phyloP scores from a whole-genome alignment of 2,329 filamentous ascomycete species.

The Stemphylium lycopersici region DNA sequence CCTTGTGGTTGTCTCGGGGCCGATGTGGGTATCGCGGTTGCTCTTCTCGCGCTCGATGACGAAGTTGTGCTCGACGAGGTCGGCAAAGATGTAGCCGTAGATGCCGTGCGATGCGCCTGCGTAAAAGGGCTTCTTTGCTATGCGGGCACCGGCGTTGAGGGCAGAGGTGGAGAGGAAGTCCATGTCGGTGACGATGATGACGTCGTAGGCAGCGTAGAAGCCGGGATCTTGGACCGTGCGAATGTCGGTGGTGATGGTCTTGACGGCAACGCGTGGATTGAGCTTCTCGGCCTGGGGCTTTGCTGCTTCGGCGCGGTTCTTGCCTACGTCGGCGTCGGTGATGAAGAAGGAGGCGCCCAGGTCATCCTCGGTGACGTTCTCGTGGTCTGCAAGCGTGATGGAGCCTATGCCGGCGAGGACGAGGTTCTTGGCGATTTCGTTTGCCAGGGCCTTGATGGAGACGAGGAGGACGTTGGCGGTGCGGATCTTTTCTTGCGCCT shows the following conservation, averaged over 20 bases:
- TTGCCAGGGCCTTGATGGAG: conserved; percentile 83
- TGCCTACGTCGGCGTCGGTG: conserved; percentile 72
- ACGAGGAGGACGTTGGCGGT: conserved; percentile 89
- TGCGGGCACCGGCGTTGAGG: conserved; percentile 85
- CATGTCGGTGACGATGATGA: conserved; percentile 89
- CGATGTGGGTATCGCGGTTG: conserved; percentile 67
- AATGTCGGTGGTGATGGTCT: conserved; percentile 71
- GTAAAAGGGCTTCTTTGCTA: conserved; percentile 83
- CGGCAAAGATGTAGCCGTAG: conserved; percentile 94
- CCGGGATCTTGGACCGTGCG: conserved; percentile 64
- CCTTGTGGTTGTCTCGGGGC: conserved; percentile 78
- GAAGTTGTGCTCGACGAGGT: conserved; percentile 89
- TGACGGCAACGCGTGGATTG: conserved; percentile 84
- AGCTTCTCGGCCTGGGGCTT: conserved; percentile 78
- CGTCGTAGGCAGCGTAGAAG: conserved; percentile 80
- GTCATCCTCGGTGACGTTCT: conserved; percentile 76
- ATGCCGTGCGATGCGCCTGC: conserved; percentile 85
- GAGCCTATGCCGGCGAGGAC: conserved; percentile 92
- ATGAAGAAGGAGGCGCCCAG: conserved; percentile 75
- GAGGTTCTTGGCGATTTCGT: conserved; percentile 96
- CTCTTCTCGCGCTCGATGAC: conserved; percentile 81
- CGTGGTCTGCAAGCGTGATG: conserved; percentile 84
- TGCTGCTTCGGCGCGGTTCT: conserved; percentile 83
- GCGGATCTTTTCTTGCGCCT: conserved; percentile 89
- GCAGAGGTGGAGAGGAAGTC: conserved; percentile 74